Conservation (phyloP, 2,329 filamentous ascomycete genomes). For the Aspergillus sp. region DNA sequence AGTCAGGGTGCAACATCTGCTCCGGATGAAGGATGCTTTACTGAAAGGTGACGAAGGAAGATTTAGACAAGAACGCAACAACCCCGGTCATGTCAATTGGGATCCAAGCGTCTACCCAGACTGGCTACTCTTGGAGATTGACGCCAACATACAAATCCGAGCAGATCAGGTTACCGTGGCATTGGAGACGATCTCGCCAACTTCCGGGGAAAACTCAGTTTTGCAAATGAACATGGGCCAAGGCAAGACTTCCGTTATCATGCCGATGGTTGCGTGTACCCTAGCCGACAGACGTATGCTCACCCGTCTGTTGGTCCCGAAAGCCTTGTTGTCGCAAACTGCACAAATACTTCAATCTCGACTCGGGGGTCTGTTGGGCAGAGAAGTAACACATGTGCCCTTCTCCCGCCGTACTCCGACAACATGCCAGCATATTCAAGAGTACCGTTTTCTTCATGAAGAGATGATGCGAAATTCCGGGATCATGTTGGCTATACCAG, state of each 20-base stretch:
- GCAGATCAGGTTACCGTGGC: slow-evolving; percentile 56
- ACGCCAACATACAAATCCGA: slow-evolving; percentile 55
- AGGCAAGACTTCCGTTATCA: slow-evolving; percentile 63
- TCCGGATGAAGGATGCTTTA: slow-evolving; percentile 35
- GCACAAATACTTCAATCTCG: slow-evolving; percentile 47
- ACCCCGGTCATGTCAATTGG: slow-evolving; percentile 52
- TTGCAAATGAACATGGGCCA: slow-evolving; percentile 62
- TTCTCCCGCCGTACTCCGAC: slow-evolving; percentile 47
- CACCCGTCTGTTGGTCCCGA: slow-evolving; percentile 52
- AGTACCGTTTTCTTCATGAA: slow-evolving; percentile 33
- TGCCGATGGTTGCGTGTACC: slow-evolving; percentile 53
- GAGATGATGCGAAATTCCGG: slow-evolving; percentile 40
- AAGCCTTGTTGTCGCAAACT: slow-evolving; percentile 55
- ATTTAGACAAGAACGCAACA: slow-evolving; percentile 38
- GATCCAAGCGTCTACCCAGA: slow-evolving; percentile 47
- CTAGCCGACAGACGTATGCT: slow-evolving; percentile 46
- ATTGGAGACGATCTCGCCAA: slow-evolving; percentile 49
- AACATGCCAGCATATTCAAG: slow-evolving; percentile 15
- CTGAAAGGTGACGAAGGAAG: slow-evolving; percentile 22
- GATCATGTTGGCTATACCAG: slow-evolving; percentile 53
- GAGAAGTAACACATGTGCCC: slow-evolving; percentile 50
- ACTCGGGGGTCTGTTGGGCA: slow-evolving; percentile 49
- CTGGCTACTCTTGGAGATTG: slow-evolving; percentile 60
- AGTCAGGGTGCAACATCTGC: slow-evolving; percentile 36
- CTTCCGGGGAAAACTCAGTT: slow-evolving; percentile 48